phyloP scores from a whole-genome alignment of 2,329 filamentous ascomycete genomes.

The Hymenoscyphus fraxineus region DNA sequence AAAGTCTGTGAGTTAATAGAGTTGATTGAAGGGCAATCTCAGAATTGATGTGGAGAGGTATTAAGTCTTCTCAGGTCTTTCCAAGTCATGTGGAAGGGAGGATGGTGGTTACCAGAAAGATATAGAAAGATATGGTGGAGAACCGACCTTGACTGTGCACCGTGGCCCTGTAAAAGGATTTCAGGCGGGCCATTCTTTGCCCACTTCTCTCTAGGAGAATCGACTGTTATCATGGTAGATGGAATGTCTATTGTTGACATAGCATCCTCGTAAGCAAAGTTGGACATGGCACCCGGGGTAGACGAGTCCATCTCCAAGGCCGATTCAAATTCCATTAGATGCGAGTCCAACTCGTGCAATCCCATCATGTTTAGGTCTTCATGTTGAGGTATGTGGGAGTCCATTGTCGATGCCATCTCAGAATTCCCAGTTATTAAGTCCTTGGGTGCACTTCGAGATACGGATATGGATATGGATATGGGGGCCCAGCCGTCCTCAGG shows the following conservation, averaged over 20 bases:
- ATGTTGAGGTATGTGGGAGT: slow-evolving; percentile 34
- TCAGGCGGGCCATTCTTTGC: slow-evolving; percentile 19
- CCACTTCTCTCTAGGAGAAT: slow-evolving; percentile 25
- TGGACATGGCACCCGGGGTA: slow-evolving; percentile 30
- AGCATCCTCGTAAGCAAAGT: slow-evolving; percentile 26
- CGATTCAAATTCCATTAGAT: slow-evolving; percentile 36
- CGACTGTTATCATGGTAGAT: slow-evolving; percentile 29
- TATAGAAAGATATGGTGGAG: slow-evolving; percentile 26
- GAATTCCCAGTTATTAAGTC: slow-evolving; percentile 35
- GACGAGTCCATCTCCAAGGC: slow-evolving; percentile 28
- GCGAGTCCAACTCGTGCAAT: slow-evolving; percentile 37
- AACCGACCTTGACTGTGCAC: slow-evolving; percentile 22
- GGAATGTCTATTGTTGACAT: slow-evolving; percentile 24
- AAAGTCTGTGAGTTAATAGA: slow-evolving; percentile 25
- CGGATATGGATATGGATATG: slow-evolving; percentile 14
- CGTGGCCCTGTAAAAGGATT: slow-evolving; percentile 19
- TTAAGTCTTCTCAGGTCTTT: slow-evolving; percentile 16
- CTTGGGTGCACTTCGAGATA: slow-evolving; percentile 33
- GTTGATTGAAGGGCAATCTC: slow-evolving; percentile 1
- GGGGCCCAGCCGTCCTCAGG: slow-evolving; percentile 18
- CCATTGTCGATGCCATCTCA: slow-evolving; percentile 36
- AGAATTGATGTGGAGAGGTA: not conserved
- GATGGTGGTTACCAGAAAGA: slow-evolving; percentile 17
- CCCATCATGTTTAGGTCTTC: slow-evolving; percentile 38
- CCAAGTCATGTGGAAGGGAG: slow-evolving; percentile 15